Conservation (phyloP, 495 filamentous ascomycete genomes). For the Podospora didyma region DNA sequence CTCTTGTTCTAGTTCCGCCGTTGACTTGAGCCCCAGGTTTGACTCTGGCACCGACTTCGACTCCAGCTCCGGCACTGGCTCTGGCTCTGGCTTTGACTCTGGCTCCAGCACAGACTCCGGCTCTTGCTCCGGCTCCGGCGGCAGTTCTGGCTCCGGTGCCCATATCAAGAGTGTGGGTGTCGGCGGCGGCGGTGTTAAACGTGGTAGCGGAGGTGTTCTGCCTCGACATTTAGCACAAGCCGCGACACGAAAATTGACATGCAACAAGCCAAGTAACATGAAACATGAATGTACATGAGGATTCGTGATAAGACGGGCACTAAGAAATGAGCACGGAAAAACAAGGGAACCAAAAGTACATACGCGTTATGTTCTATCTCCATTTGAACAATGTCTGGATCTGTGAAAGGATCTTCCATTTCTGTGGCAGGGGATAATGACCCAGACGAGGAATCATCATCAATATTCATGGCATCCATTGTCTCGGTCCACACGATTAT, state of each 20-base stretch:
- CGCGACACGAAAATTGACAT: too few relatives aligned
- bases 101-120: neutral
- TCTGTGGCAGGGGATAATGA: neutral
- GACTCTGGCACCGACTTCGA: neutral
- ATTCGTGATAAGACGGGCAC: too few relatives aligned
- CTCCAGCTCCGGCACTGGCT: neutral
- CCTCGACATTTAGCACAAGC: too few relatives aligned
- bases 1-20: too few relatives aligned
- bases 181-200: neutral
- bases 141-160: neutral
- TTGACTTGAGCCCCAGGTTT: neutral
- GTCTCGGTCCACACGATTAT: slow-evolving; percentile 36
- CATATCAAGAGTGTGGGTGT: neutral
- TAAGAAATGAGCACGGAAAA: too few relatives aligned
- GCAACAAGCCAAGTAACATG: too few relatives aligned
- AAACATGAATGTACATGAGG: too few relatives aligned
- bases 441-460: slow-evolving; percentile 14
- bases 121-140: neutral
- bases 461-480: slow-evolving; percentile 24
- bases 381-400: too few relatives aligned
- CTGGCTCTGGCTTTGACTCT: neutral
- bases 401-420: too few relatives aligned
- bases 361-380: too few relatives aligned
- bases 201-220: neutral
- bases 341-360: too few relatives aligned